Base-by-base conservation (phyloP, 179 eudicot species). In the Nepenthes alata region DNA sequence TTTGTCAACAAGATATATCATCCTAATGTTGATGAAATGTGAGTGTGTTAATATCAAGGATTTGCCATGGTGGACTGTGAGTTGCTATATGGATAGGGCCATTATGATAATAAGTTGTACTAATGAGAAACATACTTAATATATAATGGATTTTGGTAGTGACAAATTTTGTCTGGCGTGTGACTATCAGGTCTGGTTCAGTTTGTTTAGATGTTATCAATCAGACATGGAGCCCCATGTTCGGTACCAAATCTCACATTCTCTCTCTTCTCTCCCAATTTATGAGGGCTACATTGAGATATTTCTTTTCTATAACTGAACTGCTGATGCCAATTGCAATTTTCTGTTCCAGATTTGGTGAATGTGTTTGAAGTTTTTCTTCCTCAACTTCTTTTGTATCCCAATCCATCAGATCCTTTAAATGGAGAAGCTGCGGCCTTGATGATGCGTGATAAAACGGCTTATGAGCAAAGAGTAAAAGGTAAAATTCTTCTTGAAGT, bases 151-250 rank as follows among this genome's bases (percentile, higher is more conserved):
- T 4, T 41, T n/a, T 57, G 49, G 45, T 59, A 41, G 45, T 52
- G 58, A 53, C 60, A 48, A n/a, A 37, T 55, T 14, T 66, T 67
- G 55, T 57, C 58, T 25, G 25, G 34, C 55, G 35, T 39, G 35
- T 57, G 36, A 15, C 44, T 72, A 71, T 59, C 81, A 84, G 89
- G 84, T 81, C 89, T 11, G 89, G 86, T 6, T 81, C 86, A 38
- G 89, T 84, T 57, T 84, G 89, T 65, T 76, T 84, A 49, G 89
- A 84, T 68, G 89, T 84, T 38, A 84, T 84, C 63, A 84, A 84
- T 61, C 86, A 84, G 66, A 79, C 85, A 52, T 84, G 89, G 89
- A 84, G 89, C 69, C 89, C 89, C 0, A 84, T 81, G 89, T 84
- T 84, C 61, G 89, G 89, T 84, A 74, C 59, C 41, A 61, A 16